Evolutionary conservation across 2,329 filamentous ascomycete genomes (phyloP).

Genomic region (Fusarium phyllophilum): DNA sequence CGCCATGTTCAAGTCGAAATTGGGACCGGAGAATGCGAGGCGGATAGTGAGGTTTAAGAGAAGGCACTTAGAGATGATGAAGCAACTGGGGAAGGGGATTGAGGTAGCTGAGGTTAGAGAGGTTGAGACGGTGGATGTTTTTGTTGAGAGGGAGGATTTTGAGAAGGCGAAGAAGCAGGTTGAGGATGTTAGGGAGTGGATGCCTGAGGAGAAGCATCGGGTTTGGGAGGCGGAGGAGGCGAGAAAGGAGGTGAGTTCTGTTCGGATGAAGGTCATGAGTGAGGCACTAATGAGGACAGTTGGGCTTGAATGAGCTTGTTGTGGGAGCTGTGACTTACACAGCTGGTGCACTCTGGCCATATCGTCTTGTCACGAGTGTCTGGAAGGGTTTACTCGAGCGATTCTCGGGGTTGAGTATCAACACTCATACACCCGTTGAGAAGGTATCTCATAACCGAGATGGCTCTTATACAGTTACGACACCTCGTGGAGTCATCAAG

Average conservation of each 20-base stretch:
- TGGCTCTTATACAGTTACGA: slow-evolving; percentile 55
- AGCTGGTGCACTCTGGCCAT: slow-evolving; percentile 63
- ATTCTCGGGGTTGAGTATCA: slow-evolving; percentile 51
- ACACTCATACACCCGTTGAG: slow-evolving; percentile 52
- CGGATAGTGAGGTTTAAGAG: slow-evolving; percentile 57
- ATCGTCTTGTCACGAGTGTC: slow-evolving; percentile 58
- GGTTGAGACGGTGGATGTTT: slow-evolving; percentile 60
- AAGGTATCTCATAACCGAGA: slow-evolving; percentile 35
- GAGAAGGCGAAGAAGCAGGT: slow-evolving; percentile 47
- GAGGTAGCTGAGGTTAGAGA: slow-evolving; percentile 54
- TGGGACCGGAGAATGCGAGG: slow-evolving; percentile 52
- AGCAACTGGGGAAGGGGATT: slow-evolving; percentile 51
- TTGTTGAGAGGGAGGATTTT: slow-evolving; percentile 51
- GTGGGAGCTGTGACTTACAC: slow-evolving; percentile 56
- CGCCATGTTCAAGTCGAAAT: slow-evolving; percentile 41
- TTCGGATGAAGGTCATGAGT: background rate
- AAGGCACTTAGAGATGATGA: slow-evolving; percentile 52
- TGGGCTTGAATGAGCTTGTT: slow-evolving; percentile 49
- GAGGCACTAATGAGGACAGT: slow-evolving; percentile 40
- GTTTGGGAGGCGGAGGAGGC: slow-evolving; percentile 51
- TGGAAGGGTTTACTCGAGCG: slow-evolving; percentile 55
- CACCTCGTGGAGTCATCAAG: slow-evolving; percentile 55
- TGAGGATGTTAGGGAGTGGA: slow-evolving; percentile 47
- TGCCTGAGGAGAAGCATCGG: slow-evolving; percentile 53
- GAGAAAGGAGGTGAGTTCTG: slow-evolving; percentile 41